Evolutionary conservation across 2,329 filamentous ascomycete genomes (phyloP).

Genomic region (Xylaria digitata): DNA sequence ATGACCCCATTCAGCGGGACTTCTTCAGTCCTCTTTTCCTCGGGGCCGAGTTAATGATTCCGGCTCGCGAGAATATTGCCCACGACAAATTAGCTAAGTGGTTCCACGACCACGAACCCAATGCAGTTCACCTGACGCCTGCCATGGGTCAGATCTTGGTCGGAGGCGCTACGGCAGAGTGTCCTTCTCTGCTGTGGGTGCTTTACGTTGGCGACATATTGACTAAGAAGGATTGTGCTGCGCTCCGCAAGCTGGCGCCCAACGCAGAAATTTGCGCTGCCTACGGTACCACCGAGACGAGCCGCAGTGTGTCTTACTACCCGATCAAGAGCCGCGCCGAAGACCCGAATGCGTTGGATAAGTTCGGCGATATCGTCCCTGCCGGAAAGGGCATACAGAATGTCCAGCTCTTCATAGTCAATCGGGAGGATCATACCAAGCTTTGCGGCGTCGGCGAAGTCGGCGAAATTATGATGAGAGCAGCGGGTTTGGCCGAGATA

Average conservation of each 20-base stretch:
- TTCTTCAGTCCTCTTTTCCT: conserved; percentile 93
- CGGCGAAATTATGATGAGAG: conserved; percentile 85
- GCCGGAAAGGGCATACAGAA: conserved; percentile 88
- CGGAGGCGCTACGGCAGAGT: conserved; percentile 81
- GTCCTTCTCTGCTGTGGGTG: conserved; percentile 79
- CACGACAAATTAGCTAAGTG: conserved; percentile 90
- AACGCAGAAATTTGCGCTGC: conserved; percentile 73
- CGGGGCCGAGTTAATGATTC: conserved; percentile 81
- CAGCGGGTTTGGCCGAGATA: conserved; percentile 65
- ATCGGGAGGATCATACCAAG: conserved; percentile 72
- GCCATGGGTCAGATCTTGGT: conserved; percentile 96
- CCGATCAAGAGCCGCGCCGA: no score
- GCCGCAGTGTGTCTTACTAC: no score
- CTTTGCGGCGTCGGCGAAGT: conserved; percentile 84
- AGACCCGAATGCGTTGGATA: conserved; percentile 65
- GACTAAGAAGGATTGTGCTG: conserved; percentile 83
- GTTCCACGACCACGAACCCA: conserved; percentile 80
- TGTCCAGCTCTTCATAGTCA: conserved; percentile 87
- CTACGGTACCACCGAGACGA: conserved; percentile 82
- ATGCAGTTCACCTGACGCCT: conserved; percentile 89
- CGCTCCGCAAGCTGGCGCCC: no score
- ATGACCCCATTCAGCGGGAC: conserved; percentile 76
- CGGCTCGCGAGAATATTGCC: conserved; percentile 83
- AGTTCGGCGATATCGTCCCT: conserved; percentile 75
- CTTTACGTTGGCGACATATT: conserved; percentile 95